Evolutionary conservation across 768 basidiomycete genomes (phyloP).

Genomic region (Pulveroboletus ravenelii): DNA sequence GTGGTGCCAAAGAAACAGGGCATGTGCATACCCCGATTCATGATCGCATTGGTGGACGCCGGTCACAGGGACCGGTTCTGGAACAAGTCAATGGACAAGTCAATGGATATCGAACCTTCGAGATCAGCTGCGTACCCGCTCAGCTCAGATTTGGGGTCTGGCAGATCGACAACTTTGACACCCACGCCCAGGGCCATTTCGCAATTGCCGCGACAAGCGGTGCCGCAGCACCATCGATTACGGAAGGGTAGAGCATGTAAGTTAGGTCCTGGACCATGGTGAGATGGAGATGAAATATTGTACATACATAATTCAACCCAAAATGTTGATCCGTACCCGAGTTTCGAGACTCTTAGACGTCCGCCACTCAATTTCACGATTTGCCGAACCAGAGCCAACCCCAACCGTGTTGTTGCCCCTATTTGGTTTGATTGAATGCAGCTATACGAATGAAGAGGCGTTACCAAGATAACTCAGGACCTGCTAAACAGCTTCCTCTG

Average conservation of each 20-base stretch:
- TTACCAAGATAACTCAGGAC: slow-evolving; percentile 15
- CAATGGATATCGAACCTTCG: slow-evolving; percentile 25
- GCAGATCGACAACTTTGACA: slow-evolving; percentile 38
- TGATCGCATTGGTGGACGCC: slow-evolving; percentile 41
- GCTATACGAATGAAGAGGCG: slow-evolving; percentile 33
- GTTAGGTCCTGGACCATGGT: slow-evolving; percentile 6
- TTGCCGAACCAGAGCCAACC: slow-evolving; percentile 70
- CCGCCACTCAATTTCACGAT: slow-evolving; percentile 76
- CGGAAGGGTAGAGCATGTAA: slow-evolving; percentile 1
- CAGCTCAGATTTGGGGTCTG: slow-evolving; percentile 21
- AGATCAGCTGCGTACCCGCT: slow-evolving; percentile 19
- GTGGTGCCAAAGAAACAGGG: background rate
- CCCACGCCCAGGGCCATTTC: slow-evolving; percentile 61
- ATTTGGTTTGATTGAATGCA: slow-evolving; percentile 76
- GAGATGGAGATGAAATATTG: slow-evolving; percentile 9
- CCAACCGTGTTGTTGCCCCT: slow-evolving; percentile 68
- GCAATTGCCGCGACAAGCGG: slow-evolving; percentile 2
- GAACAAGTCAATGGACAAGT: slow-evolving; percentile 20
- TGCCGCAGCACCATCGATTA: slow-evolving; percentile 5
- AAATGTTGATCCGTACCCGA: slow-evolving; percentile 74
- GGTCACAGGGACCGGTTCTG: slow-evolving; percentile 11
- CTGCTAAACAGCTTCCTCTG: slow-evolving; percentile 68
- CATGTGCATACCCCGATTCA: slow-evolving; percentile 52
- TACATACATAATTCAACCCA: slow-evolving; percentile 74
- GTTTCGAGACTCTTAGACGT: slow-evolving; percentile 63